A percentile compares a stretch with the other conserved stretches of the same genome.
Evolutionary conservation across 805 yeast genomes (phyloP).

Genomic region (Candida palmyrensis): DNA sequence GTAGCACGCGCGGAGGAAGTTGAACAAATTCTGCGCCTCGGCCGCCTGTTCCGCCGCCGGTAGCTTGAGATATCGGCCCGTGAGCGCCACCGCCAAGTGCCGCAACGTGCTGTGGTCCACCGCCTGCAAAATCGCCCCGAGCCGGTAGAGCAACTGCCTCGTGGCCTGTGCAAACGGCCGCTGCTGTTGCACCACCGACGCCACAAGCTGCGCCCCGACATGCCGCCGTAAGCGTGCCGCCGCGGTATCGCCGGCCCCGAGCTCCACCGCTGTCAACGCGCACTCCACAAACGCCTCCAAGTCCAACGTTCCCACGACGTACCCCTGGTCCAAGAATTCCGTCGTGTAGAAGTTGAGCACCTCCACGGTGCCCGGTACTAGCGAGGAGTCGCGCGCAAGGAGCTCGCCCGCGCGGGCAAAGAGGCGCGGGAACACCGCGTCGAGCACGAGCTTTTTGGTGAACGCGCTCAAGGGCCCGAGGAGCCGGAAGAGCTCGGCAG

Average conservation of each 20-base stretch:
- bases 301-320: slow-evolving; percentile 15
- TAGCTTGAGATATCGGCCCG: slow-evolving; percentile 23
- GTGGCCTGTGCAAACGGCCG: too few relatives aligned
- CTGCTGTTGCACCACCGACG: too few relatives aligned
- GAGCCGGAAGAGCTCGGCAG: slow-evolving; percentile 17
- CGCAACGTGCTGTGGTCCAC: slow-evolving; percentile 29
- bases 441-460: slow-evolving; percentile 28
- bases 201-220: too few relatives aligned
- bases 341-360: slow-evolving; percentile 21
- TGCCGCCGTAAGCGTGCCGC: too few relatives aligned
- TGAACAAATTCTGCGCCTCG: background rate
- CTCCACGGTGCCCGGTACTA: slow-evolving; percentile 18
- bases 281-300: slow-evolving; percentile 24
- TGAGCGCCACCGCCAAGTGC: too few relatives aligned
- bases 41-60: slow-evolving; percentile 3
- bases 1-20: background rate
- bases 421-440: slow-evolving; percentile 29
- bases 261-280: slow-evolving; percentile 28
- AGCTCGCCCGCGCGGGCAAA: slow-evolving; percentile 32
- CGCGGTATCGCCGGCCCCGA: background rate
- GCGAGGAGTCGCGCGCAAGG: too few relatives aligned
- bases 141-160: slow-evolving; percentile 1
- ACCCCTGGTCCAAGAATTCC: slow-evolving; percentile 27
- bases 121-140: slow-evolving; percentile 5
- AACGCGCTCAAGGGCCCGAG: slow-evolving; percentile 26